Evolutionary conservation across 2,329 filamentous ascomycete species (phyloP), one percentile per base, ranked within the genome.

Genomic region (Diplodia seriata): DNA sequence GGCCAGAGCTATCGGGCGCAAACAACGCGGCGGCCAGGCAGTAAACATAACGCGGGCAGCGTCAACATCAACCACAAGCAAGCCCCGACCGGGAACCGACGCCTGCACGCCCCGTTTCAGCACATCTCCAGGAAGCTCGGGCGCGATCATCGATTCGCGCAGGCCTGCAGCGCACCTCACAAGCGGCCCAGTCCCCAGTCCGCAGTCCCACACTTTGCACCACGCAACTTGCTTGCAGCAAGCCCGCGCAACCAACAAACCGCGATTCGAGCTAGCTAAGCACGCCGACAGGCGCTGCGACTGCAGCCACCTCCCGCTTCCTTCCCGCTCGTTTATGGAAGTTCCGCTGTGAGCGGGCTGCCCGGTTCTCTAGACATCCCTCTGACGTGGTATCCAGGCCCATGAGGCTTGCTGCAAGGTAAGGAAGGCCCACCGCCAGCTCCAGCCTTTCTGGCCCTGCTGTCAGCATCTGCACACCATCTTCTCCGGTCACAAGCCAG

Each of bases 321-420:
- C 26, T 14, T 18, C 57, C 26, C 31, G 61, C 29, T 4, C 2
- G 38, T 64, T 36, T 50, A 64, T 64, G 61, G 61, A 40, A 29
- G 20, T 40, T 31, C 6, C 38, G 61, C 61, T 40, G 61, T 20
- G 31, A 49, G 47, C 61, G 11, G 31, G 15, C 61, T 26, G 47
- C 47, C 61, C 47, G n/a, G 23, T 33, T 50, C 57, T 62, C 57
- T 49, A 62, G 40, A 33, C 57, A 33, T 26, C 57, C 40, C 33
- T 62, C 40, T 51, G 63, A 56, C 53, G 63, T 43, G 63, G 54
- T 36, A 18, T 57, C 26, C 63, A 66, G 63, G 63, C 63, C 29
- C 51, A 56, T 66, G 51, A 36, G 33, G 63, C 63, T 51, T 66
- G 63, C 63, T 66, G 63, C 63, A 66, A 66, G 63, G 63, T 66